Evolutionary conservation across 768 basidiomycete genomes (phyloP).

Genomic region (Phylloporus sp.): DNA sequence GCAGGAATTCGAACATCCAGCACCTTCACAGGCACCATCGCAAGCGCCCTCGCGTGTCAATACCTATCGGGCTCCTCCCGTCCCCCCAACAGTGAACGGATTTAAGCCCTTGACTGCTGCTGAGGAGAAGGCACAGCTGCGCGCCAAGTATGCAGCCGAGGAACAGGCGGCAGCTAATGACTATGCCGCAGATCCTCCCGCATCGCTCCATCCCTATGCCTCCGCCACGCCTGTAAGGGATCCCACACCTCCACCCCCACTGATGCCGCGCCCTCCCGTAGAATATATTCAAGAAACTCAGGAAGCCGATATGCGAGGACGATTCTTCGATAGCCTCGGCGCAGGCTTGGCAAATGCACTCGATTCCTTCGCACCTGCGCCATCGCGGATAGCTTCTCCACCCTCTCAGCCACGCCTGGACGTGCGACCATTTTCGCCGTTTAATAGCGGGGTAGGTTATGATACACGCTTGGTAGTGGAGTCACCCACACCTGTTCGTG

Average conservation of each 20-base stretch:
- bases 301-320: conserved; percentile 64
- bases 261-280: conserved; percentile 71
- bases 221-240: conserved; percentile 8
- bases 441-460: conserved; percentile 32
- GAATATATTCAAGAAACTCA: conserved; percentile 82
- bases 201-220: conserved; percentile 16
- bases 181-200: background rate
- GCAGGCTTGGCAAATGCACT: conserved; percentile 29
- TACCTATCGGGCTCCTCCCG: conserved; percentile 28
- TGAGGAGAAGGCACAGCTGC: conserved; percentile 74
- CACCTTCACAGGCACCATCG: conserved; percentile 21
- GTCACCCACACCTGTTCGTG: conserved; percentile 6
- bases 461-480: conserved; percentile 5
- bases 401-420: conserved; percentile 26
- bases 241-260: conserved; percentile 56
- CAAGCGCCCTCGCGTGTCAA: conserved; percentile 28
- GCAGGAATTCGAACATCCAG: conserved; percentile 1
- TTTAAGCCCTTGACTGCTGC: conserved; percentile 54
- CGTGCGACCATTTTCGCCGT: conserved; percentile 47
- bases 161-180: conserved; percentile 35
- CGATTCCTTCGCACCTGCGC: conserved; percentile 29
- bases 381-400: conserved; percentile 12
- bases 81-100: conserved; percentile 23
- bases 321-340: conserved; percentile 28
- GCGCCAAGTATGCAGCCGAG: conserved; percentile 59